Percentiles rank a stretch among this genome's conserved stretches.
Conservation (phyloP, 139 green algal genomes). For the Chlamydomonas sp. region DNA sequence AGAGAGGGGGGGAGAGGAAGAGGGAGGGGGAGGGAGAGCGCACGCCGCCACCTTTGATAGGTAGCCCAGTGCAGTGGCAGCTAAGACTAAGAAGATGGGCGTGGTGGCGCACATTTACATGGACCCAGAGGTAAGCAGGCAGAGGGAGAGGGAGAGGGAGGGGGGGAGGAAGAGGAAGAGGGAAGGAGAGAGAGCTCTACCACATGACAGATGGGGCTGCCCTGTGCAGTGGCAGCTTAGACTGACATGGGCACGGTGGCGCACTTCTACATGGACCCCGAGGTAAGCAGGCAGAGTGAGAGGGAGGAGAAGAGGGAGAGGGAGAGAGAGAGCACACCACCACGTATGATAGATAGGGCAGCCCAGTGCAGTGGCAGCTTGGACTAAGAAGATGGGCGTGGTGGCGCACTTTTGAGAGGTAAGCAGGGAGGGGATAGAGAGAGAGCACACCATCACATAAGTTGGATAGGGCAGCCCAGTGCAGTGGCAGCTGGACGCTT, state of each 20-base stretch:
- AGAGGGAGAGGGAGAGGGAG: too few species aligned
- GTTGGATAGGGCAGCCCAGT: too few species aligned
- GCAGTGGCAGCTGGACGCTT: neutral
- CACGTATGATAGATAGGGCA: too few species aligned
- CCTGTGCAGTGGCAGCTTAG: neutral
- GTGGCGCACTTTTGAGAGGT: constrained; percentile 98
- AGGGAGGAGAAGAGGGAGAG: too few species aligned
- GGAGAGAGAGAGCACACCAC: neutral
- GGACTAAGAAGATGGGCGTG: constrained; percentile 94
- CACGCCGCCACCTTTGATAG: too few species aligned
- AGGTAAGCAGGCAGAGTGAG: constrained; percentile 58
- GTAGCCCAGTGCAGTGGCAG: neutral
- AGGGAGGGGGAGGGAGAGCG: neutral
- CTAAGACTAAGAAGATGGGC: constrained; percentile 92
- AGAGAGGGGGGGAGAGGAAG: too few species aligned
- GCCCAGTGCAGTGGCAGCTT: neutral
- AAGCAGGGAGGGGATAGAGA: constrained; percentile 5
- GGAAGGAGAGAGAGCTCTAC: neutral
- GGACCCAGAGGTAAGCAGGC: constrained; percentile 77
- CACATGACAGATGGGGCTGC: too few species aligned
- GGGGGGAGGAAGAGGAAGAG: too few species aligned
- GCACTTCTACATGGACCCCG: constrained; percentile 99
- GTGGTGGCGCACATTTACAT: constrained; percentile 99
- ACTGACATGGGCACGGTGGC: constrained; percentile 98
- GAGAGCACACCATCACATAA: too few species aligned